Conservation (phyloP, 805 yeast genomes). For the Kazachstania martiniae region DNA sequence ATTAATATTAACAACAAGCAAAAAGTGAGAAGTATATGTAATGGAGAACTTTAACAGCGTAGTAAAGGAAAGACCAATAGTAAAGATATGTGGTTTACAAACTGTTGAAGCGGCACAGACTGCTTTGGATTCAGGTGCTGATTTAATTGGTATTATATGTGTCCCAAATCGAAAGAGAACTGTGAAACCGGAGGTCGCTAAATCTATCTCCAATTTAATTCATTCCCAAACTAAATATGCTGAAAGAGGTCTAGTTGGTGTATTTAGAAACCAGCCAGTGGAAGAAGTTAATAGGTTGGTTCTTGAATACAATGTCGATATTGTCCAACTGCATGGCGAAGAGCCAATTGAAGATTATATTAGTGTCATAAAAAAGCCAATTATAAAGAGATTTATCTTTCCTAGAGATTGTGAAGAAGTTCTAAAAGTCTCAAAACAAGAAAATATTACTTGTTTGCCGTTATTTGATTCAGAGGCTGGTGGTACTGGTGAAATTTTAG, state of each 20-base stretch:
- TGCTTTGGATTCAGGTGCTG: conserved; percentile 66
- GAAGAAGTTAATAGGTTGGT: conserved; percentile 42
- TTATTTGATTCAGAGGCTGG: conserved; percentile 83
- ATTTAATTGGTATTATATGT: conserved; percentile 71
- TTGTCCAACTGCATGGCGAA: conserved; percentile 83
- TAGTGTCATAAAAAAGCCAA: conserved; percentile 37
- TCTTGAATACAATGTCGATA: conserved; percentile 44
- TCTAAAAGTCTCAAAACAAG: conserved; percentile 16
- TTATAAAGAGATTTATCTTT: conserved; percentile 57
- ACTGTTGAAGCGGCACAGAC: conserved; percentile 54
- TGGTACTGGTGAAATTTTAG: conserved; percentile 77
- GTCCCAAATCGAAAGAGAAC: conserved; percentile 79
- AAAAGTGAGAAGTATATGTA: background rate
- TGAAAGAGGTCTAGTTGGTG: conserved; percentile 79
- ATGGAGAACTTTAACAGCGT: conserved; percentile 1
- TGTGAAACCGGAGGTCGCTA: conserved; percentile 38
- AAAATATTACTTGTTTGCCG: conserved; percentile 24
- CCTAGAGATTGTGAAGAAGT: conserved; percentile 42
- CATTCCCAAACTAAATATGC: conserved; percentile 23
- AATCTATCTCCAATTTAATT: conserved; percentile 33
- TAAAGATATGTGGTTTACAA: conserved; percentile 79
- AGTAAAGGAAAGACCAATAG: conserved; percentile 25
- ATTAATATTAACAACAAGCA: background rate
- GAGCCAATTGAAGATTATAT: conserved; percentile 33
- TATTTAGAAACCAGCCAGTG: conserved; percentile 70